phyloP scores from a whole-genome alignment of 176 grass and related monocot genomes.

The Musa schizocarpa region DNA sequence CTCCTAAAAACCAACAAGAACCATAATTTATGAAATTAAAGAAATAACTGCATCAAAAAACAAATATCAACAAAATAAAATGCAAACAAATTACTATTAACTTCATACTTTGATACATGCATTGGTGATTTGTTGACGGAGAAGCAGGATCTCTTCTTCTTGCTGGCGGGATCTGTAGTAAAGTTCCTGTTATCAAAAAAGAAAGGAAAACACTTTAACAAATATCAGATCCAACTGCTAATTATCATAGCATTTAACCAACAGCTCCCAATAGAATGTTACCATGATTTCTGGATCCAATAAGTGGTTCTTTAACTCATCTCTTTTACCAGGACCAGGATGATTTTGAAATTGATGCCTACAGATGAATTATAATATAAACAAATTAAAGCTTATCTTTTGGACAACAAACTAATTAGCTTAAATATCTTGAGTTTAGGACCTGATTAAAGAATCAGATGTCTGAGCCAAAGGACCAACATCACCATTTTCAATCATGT shows the following conservation, averaged over 20 bases:
- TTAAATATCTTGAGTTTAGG: background rate
- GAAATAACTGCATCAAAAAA: conserved; percentile 4
- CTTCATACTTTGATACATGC: conserved; percentile 58
- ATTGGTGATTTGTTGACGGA: conserved; percentile 65
- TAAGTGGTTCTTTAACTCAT: background rate
- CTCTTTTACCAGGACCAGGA: background rate
- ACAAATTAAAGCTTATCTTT: no score
- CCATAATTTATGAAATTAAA: conserved; percentile 20
- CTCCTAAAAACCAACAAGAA: conserved; percentile 46
- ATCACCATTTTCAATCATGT: conserved; percentile 1
- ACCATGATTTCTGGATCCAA: conserved; percentile 4
- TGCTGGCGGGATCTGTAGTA: conserved; percentile 62
- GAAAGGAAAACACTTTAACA: background rate
- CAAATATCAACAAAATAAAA: background rate
- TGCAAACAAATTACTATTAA: background rate
- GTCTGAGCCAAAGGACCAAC: background rate
- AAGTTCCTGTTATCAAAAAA: conserved; percentile 26
- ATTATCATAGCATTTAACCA: background rate
- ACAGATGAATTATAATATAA: background rate
- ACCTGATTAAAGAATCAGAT: conserved; percentile 14
- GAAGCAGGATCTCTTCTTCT: conserved; percentile 70
- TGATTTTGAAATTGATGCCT: conserved; percentile 4
- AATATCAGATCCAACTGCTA: background rate
- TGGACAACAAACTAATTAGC: background rate
- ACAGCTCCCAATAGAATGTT: background rate